Percentiles rank a stretch among this genome's conserved stretches.
phyloP scores from a whole-genome alignment of 345 rosid species.

The Eucalyptus urophylla region DNA sequence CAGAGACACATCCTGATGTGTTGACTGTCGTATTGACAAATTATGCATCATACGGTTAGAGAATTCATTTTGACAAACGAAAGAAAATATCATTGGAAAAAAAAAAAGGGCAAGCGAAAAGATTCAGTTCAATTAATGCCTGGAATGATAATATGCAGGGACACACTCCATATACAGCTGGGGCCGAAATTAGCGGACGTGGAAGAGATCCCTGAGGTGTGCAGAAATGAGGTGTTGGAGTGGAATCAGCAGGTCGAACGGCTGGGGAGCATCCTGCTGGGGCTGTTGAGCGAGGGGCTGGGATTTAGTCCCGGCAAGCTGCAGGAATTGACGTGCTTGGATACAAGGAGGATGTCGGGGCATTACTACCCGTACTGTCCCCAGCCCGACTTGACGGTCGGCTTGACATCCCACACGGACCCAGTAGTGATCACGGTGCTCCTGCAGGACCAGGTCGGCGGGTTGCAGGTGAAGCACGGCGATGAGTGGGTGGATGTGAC shows the following conservation, averaged over 20 bases:
- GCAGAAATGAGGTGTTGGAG: conserved; percentile 23
- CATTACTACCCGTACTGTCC: too few species aligned
- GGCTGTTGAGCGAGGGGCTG: conserved; percentile 34
- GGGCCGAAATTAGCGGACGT: conserved; percentile 1
- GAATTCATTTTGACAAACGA: background rate
- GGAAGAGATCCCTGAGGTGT: conserved; percentile 30
- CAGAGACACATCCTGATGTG: background rate
- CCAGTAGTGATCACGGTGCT: too few species aligned
- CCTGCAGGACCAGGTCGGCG: too few species aligned
- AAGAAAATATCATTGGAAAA: background rate
- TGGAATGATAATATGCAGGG: conserved; percentile 5
- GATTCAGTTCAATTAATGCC: background rate
- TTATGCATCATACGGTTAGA: background rate
- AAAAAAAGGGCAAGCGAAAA: background rate
- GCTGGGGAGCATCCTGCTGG: conserved; percentile 23
- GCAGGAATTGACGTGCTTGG: conserved; percentile 24
- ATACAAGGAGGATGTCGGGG: conserved; percentile 8
- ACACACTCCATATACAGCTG: conserved; percentile 21
- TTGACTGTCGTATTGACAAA: background rate
- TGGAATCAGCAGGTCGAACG: conserved; percentile 14
- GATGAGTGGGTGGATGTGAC: too few species aligned
- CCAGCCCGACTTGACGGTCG: too few species aligned
- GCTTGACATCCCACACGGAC: too few species aligned
- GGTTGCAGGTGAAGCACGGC: too few species aligned
- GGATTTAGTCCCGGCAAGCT: conserved; percentile 12